Conservation (phyloP, 2,329 filamentous ascomycete genomes). For the Microcyclospora tardicrescens region DNA sequence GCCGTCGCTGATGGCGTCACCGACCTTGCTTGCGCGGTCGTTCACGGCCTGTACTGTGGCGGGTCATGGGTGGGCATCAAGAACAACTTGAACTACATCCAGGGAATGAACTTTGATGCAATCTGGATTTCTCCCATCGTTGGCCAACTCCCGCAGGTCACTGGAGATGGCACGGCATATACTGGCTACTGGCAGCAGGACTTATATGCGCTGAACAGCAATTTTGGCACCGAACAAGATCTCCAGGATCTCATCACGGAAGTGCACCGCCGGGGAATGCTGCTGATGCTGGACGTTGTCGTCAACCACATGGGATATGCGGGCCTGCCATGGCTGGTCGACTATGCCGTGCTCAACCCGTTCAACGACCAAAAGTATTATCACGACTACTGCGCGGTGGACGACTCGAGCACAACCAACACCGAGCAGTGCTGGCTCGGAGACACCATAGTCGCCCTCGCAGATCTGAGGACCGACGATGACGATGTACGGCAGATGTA, state of each 20-base stretch:
- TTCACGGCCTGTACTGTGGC: constrained; percentile 20
- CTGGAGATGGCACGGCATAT: constrained; percentile 32
- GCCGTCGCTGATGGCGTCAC: constrained; percentile 16
- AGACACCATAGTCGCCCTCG: constrained; percentile 33
- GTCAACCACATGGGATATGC: constrained; percentile 43
- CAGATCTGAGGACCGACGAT: constrained; percentile 35
- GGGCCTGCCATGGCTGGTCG: constrained; percentile 34
- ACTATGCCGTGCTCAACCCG: constrained; percentile 41
- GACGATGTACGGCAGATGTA: constrained; percentile 28
- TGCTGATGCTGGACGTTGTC: constrained; percentile 49
- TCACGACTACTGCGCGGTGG: constrained; percentile 44
- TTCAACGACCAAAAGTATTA: constrained; percentile 47
- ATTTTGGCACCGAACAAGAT: constrained; percentile 48
- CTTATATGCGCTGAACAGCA: constrained; percentile 41
- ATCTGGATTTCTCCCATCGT: constrained; percentile 39
- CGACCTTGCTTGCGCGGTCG: constrained; percentile 15
- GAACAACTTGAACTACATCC: constrained; percentile 31
- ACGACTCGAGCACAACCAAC: constrained; percentile 30
- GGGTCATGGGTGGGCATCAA: constrained; percentile 32
- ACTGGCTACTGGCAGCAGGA: constrained; percentile 43
- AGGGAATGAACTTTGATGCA: constrained; percentile 30
- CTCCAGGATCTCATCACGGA: constrained; percentile 43
- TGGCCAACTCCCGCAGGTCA: constrained; percentile 29
- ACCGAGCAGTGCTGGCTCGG: constrained; percentile 40
- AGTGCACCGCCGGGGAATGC: constrained; percentile 44